Evolutionary conservation across 2,329 filamentous ascomycete genomes (phyloP).

Genomic region (Sphaerulina vaccinii): DNA sequence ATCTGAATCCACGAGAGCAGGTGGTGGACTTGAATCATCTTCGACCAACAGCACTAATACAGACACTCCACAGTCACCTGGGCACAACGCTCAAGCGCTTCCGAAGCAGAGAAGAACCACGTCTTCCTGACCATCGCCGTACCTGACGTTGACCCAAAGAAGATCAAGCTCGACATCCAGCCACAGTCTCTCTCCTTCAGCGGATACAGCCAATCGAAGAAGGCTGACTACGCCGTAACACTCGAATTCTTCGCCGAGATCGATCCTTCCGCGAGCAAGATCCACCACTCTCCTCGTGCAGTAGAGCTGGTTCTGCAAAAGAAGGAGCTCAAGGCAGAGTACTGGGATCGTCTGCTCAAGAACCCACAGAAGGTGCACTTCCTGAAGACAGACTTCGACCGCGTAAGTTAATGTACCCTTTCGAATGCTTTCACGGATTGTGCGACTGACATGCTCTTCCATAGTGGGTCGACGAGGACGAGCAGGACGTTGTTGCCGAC

Average conservation of each 20-base stretch:
- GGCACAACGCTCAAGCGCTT: slow-evolving; percentile 88
- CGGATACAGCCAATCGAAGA: slow-evolving; percentile 78
- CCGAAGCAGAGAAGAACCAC: slow-evolving; percentile 84
- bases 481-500: slow-evolving; percentile 86
- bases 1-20: neutral
- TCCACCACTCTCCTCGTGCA: slow-evolving; percentile 83
- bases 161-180: slow-evolving; percentile 81
- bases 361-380: slow-evolving; percentile 86
- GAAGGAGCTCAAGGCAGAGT: slow-evolving; percentile 93
- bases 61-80: slow-evolving; percentile 70
- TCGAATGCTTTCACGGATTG: no score
- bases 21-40: neutral
- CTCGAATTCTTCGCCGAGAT: slow-evolving; percentile 90
- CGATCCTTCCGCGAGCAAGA: slow-evolving; percentile 78
- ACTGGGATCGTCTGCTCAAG: slow-evolving; percentile 94
- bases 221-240: slow-evolving; percentile 80
- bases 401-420: no score
- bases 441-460: no score
- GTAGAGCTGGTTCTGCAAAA: slow-evolving; percentile 90
- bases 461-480: slow-evolving; percentile 94
- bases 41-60: no score
- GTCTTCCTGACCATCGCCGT: slow-evolving; percentile 90
- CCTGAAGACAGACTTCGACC: slow-evolving; percentile 98
- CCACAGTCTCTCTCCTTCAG: slow-evolving; percentile 75
- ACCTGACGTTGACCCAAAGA: slow-evolving; percentile 73